phyloP scores from a whole-genome alignment of 1,284 basidiomycete species.

The Papiliotrema laurentii region DNA sequence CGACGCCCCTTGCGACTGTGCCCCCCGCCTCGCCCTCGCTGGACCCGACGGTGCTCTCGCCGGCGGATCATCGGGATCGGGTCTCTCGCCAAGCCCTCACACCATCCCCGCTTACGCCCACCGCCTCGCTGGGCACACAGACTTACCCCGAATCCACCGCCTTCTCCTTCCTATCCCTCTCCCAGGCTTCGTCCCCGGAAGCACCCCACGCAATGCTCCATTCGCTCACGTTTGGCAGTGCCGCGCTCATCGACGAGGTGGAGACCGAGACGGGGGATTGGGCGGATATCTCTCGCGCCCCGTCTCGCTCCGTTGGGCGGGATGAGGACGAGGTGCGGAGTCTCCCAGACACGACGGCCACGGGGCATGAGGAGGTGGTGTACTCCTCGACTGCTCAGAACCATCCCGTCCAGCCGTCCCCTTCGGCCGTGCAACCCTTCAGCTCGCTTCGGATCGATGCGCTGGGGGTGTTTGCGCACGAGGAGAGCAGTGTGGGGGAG shows the following conservation, averaged over 20 bases:
- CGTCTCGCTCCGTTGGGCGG: not conserved
- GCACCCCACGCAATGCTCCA: conserved; percentile 2
- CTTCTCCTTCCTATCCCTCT: conserved; percentile 26
- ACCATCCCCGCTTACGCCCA: not conserved
- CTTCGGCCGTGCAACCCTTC: not conserved
- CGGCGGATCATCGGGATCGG: no score
- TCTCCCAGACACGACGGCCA: conserved; percentile 10
- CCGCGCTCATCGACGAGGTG: no score
- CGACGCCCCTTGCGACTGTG: no score
- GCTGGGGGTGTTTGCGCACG: not conserved
- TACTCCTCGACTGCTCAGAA: conserved; percentile 13
- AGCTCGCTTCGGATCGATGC: not conserved
- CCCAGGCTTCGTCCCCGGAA: conserved; percentile 20
- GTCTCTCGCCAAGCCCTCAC: not conserved
- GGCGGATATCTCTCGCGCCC: not conserved
- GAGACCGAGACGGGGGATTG: conserved; percentile 4
- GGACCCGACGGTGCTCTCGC: no score
- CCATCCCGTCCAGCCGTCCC: not conserved
- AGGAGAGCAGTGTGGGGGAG: not conserved
- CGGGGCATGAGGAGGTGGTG: conserved; percentile 18
- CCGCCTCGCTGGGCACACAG: not conserved
- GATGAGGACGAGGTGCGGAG: conserved; percentile 15
- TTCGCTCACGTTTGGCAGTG: conserved; percentile 1
- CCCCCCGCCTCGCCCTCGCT: no score
- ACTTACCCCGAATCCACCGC: conserved; percentile 10